phyloP scores from a whole-genome alignment of 2,329 filamentous ascomycete genomes.

The Phialophora chinensis region DNA sequence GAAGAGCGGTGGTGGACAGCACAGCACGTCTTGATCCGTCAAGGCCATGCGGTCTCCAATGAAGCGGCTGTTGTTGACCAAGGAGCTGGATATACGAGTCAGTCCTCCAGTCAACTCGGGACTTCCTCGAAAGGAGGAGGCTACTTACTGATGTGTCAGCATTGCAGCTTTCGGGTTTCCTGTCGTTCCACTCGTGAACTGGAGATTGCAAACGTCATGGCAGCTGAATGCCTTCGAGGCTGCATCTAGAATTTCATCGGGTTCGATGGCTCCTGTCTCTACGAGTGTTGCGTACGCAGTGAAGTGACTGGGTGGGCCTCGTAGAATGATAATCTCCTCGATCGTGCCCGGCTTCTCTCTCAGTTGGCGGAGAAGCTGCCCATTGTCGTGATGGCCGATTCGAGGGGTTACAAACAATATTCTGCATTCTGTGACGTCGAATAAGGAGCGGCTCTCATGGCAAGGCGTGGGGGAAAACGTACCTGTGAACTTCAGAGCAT shows the following conservation, averaged over 20 bases:
- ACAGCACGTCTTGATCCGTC: constrained; percentile 69
- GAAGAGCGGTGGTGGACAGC: constrained; percentile 83
- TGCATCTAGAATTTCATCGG: constrained; percentile 58
- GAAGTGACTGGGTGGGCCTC: constrained; percentile 61
- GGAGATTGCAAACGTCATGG: constrained; percentile 73
- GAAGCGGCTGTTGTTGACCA: constrained; percentile 70
- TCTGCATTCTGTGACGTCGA: constrained; percentile 63
- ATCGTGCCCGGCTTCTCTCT: constrained; percentile 51
- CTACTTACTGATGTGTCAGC: constrained; percentile 69
- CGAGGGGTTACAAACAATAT: constrained; percentile 73
- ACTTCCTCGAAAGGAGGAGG: too few relatives aligned
- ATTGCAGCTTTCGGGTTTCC: constrained; percentile 75
- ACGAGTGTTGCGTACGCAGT: constrained; percentile 65
- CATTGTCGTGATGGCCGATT: constrained; percentile 71
- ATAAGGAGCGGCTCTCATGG: constrained; percentile 2
- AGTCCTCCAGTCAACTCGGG: background rate
- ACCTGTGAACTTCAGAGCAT: constrained; percentile 74
- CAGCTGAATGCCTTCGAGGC: constrained; percentile 64
- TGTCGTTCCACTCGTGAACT: constrained; percentile 78
- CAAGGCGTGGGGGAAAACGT: constrained; percentile 39
- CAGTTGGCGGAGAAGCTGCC: constrained; percentile 62
- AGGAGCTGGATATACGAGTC: constrained; percentile 42
- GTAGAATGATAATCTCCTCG: constrained; percentile 65
- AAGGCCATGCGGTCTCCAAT: constrained; percentile 77
- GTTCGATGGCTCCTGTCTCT: constrained; percentile 56